Base-by-base conservation (phyloP, 441 rosid species). In the Eruca vesicaria region DNA sequence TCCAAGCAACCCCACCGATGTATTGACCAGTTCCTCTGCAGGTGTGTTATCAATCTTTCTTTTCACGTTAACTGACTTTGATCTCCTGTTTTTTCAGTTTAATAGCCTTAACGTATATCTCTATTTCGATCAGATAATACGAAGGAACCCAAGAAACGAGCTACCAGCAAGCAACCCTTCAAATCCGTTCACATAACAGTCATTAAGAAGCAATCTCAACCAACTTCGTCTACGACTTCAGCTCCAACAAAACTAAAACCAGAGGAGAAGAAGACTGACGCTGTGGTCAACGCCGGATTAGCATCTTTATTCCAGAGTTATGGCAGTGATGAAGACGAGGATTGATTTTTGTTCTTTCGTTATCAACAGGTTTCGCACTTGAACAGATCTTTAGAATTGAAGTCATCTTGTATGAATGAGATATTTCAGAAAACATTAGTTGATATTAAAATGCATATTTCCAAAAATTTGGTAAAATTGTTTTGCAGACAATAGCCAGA, bases 251-350 rank as follows among this genome's bases (percentile, higher is more conserved):
- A 75, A 65, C 68, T 69, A 16, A 68, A 75, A 65, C 68, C 72
- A 52, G 84, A 81, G 55, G 84, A 76, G 52, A 72, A 78, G 41
- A 62, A 64, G 70, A 31, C 50, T 20, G 84, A 76, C 12, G 72
- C 43, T 63, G 68, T 52, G 64, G 43, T 41, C n/a, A 73, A 56
- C 33, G 57, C 58, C 53, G 88, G 82, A 59, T 87, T 89, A 9
- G 80, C 72, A 4, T 91, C 94, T 21, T 73, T 93, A 6, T 86
- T 79, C 64, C 93, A 88, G 72, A 84, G 72, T 28, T 88, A 91
- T 18, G 87, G 81, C 5, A 84, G 85, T 56, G 90, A 85, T 19
- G 86, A 80, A 60, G 82, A 85, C 28, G 92, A 85, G 36, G 86
- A 77, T 70, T 82, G 52, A 62, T 56, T 1, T 9, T 0, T 63